Evolutionary conservation across 2,329 filamentous ascomycete species (phyloP), one percentile per base, ranked within the genome.

Genomic region (Colletotrichum sp.): DNA sequence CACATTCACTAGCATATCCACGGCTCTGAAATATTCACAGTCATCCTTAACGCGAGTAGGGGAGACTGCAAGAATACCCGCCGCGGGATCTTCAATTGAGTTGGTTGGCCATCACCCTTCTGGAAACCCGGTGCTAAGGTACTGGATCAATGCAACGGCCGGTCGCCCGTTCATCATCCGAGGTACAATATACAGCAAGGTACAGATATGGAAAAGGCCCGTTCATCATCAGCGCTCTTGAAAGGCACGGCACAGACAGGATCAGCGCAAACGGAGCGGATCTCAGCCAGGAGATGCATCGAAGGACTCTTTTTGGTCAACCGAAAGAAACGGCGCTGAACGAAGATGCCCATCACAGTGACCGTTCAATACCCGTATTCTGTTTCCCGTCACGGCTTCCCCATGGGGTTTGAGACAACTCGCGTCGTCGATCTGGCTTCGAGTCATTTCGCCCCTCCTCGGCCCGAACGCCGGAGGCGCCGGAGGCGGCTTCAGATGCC

Each of bases 401-500:
- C 61, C 61, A 38, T 43, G 61, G 61, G 61, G 61, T 28, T 21
- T 28, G 61, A 43, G 13, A 43, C 61, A 26, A 36, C 16, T 64
- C 61, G n/a, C 34, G 61, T 64, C 61, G 34, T 64, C 34, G 61
- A 64, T 64, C 61, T 64, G 24, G n/a, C 61, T 3, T 21, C 61
- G 61, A 64, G 61, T 64, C 61, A 64, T n/a, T 21, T 30, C 13
- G 8, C n/a, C 61, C 34, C 16, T 64, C 61, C 21, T 58, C 26
- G 61, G 58, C 28, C 36, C 36, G 38, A 67, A 24, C 5, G 10
- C 26, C 43, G 43, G 48, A 24, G 65, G 65, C 5, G 10, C 26
- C 43, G 43, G 48, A 24, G 65, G 65, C 65, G 65, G 65, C 30
- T 56, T 48, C 8, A 67, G 65, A 32, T 67, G 30, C 65, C 43